Evolutionary conservation across 2,329 filamentous ascomycete genomes (phyloP), one percentile per base, ranked within the genome.

Genomic region (Ramichloridium luteum): DNA sequence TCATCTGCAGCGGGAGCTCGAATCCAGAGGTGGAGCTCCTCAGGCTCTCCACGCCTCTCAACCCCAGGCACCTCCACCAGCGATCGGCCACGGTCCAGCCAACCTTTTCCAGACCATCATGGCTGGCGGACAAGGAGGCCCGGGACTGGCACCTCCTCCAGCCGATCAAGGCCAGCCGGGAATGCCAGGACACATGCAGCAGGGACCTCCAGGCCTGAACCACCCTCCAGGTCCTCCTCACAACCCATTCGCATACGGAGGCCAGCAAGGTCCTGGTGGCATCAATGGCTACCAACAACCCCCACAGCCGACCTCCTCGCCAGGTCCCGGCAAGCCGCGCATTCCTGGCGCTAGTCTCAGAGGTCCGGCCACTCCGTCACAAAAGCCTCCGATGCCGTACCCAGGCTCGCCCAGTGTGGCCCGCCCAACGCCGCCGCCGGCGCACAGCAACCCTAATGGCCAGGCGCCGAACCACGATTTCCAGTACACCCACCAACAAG

Each of bases 81-180:
- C 83, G 30, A 81, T 96, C 46, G 83, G 85, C 16, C 81, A 92
- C 51, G 86, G 88, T 15, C 75, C 76, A 34, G 88, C 80, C 55
- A 90, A 92, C 51, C 70, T 96, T 25, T 96, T 98, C 54, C 85
- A 84, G 46, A 85, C 84, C 35, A 93, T 96, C 54, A 96, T 98
- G 83, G 76, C 86, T 34, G 88, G 88, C 43, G 75, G 78, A 49
- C 84, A 88, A 62, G 80, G 78, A 48, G 84, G 81, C 39, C 80
- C 84, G 41, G 83, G 82, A 38, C 77, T 93, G 46, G 85, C 85
- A 2, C 63, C 62, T 43, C 80, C 80, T 41, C 48, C 48, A 27
- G 67, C 72, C 47, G 66, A 72, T 47, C 70, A 68, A 53, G 67
- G 69, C 42, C 69, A 68, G 49, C 50, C 50, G 28, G 65, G 68